A percentile compares a stretch with the other conserved stretches of the same genome.
Evolutionary conservation across 1,139 yeast genomes (phyloP).

Genomic region (Candida sanyaensis): DNA sequence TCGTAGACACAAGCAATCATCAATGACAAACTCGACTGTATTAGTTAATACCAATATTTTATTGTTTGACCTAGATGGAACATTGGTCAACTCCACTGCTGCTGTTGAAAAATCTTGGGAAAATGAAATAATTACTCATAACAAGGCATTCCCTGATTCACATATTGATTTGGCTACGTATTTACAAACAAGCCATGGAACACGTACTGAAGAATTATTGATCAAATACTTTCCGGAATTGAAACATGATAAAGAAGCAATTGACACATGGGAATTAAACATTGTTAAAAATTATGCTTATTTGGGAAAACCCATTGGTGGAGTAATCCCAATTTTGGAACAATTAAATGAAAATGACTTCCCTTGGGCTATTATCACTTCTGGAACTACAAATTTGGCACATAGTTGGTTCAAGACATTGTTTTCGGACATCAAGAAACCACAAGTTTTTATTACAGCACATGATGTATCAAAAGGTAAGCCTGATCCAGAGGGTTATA

Average conservation of each 20-base stretch:
- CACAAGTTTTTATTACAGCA: constrained; percentile 23
- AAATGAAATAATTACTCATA: constrained; percentile 17
- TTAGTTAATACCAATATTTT: constrained; percentile 6
- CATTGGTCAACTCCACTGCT: constrained; percentile 22
- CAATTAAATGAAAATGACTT: constrained; percentile 11
- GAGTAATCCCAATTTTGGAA: constrained; percentile 15
- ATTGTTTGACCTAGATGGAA: constrained; percentile 24
- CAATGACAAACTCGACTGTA: constrained; percentile 1
- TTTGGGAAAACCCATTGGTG: constrained; percentile 19
- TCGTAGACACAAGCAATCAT: not conserved
- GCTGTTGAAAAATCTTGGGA: constrained; percentile 24
- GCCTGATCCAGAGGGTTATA: constrained; percentile 22
- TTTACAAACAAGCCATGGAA: constrained; percentile 20
- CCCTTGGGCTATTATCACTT: constrained; percentile 24
- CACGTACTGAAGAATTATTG: constrained; percentile 19
- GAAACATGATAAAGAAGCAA: constrained; percentile 11
- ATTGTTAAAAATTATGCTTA: constrained; percentile 20
- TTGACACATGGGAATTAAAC: constrained; percentile 17
- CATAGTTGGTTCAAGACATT: constrained; percentile 20
- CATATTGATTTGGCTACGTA: constrained; percentile 15
- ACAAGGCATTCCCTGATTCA: constrained; percentile 10
- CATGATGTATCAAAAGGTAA: constrained; percentile 18
- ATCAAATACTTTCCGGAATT: constrained; percentile 17
- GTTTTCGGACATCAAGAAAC: constrained; percentile 14
- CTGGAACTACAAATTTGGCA: constrained; percentile 21